Evolutionary conservation across 441 rosid species (phyloP), one percentile per base, ranked within the genome.

Genomic region (Pelargonium citronellum): DNA sequence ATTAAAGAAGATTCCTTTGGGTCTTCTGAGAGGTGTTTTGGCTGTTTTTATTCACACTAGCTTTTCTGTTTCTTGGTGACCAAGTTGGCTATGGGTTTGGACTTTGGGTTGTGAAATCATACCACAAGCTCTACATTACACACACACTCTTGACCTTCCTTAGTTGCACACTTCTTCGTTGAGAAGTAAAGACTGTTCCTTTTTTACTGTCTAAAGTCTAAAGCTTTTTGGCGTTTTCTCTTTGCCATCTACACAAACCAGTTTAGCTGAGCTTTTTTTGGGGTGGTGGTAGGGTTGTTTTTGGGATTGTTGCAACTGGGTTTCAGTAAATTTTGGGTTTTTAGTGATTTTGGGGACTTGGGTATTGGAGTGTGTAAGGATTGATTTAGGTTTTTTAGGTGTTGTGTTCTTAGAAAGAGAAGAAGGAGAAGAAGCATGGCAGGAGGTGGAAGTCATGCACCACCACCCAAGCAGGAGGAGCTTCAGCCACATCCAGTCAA

Each of bases 401-500:
- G 57, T 30, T 30, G 37, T 30, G 37, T 30, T 30, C 37, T 30
- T 30, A 30, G 37, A 30, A 30, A 22, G 24, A 22, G 24, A 22
- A 73, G 77, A 66, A 15, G 71, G 81, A 68, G 78, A 67, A 74
- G 72, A 73, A 73, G 67, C 77, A 89, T 89, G 95, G 89, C 92
- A 44, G 98, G 88, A 64, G 91, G 91, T 61, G 88, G 90, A 63
- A 83, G 10, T 17, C 61, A 55, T 1, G 61, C 61, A 7, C 61
- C 87, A 86, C 58, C 89, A 70, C 66, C 89, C 87, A 88, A 86
- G 82, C 64, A 78, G 8, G 83, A 79, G n/a, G 99, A 95, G 79
- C 99, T 95, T 27, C 86, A 74, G 69, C 87, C 96, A 63, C 99
- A 95, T 69, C 97, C 89, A 13, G 75, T 96, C 0, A 95, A 87